Base-by-base conservation (phyloP, 23 red algal species). In the Agarophyton chilense region DNA sequence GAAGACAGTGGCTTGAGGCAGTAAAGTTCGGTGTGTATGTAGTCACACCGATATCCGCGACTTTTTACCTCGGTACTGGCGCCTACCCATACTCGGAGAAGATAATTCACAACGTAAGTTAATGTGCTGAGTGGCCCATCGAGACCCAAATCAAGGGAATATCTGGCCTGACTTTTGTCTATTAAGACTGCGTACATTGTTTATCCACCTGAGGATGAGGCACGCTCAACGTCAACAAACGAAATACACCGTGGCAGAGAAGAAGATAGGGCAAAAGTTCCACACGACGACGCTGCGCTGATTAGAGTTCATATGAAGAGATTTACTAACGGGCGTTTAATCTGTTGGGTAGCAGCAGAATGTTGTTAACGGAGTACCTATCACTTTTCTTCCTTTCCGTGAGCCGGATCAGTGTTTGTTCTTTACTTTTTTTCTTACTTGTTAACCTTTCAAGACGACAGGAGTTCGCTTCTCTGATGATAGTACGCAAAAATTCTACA, bases 11-110 rank as follows among this genome's bases (percentile, higher is more conserved):
- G 78, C 90, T 93, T 29, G 90, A 93, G 67, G 80, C 47, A 21
- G 76, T 93, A 17, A 93, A 93, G 90, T 93, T 93, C 57, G 42
- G 42, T 19, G 67, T 93, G 47, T 93, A 93, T 66, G 65, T 93
- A 29, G 52, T 49, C 25, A 79, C 81, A 1, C 90, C 90, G 6
- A 83, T 93, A 35, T 79, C 71, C 17, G 90, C 90, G 22, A 83
- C 88, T n/a, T 43, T 83, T 44, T 92, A 92, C 36, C 68, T 92
- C 36, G 88, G 88, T 21, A 83, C 88, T 18, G 88, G 88, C 0
- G 88, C 88, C 17, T 92, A 92, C 65, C 88, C 88, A 6, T 92
- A 92, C 65, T 61, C 83, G 76, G 88, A 92, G 49, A 82, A 44
- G 40, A 92, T 92, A 19, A 92, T 92, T 61, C 88, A 83, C 25